Evolutionary conservation across 129 eudicot genomes (phyloP).

Genomic region (Saposhnikovia divaricata): DNA sequence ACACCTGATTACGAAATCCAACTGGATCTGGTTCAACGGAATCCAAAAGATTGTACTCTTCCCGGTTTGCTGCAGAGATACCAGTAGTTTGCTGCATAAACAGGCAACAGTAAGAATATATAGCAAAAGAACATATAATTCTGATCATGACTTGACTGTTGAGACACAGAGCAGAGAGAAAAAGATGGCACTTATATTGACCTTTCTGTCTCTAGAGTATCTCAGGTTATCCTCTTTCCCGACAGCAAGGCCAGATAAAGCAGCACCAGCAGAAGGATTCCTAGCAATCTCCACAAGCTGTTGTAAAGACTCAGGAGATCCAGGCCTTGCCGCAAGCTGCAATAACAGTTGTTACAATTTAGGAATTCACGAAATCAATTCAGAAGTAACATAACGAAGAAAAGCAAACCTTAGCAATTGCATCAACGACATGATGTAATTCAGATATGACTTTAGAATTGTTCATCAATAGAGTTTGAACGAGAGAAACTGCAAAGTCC

Average conservation of each 20-base stretch:
- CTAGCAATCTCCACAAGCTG: constrained; percentile 75
- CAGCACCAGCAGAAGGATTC: constrained; percentile 38
- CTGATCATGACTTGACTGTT: background rate
- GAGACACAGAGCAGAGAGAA: background rate
- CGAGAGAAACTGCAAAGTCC: constrained; percentile 72
- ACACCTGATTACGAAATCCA: constrained; percentile 71
- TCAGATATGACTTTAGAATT: constrained; percentile 75
- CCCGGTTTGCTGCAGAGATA: constrained; percentile 45
- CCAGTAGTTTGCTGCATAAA: constrained; percentile 17
- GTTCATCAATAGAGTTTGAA: constrained; percentile 57
- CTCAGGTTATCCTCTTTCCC: constrained; percentile 54
- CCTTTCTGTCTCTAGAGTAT: constrained; percentile 75
- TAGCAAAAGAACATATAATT: background rate
- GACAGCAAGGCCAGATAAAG: constrained; percentile 24
- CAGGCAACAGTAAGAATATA: background rate
- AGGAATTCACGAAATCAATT: background rate
- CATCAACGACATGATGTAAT: constrained; percentile 83
- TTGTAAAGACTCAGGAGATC: constrained; percentile 83
- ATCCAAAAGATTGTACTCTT: constrained; percentile 41
- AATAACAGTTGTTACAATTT: background rate
- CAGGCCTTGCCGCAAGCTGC: constrained; percentile 95
- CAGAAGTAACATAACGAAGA: background rate
- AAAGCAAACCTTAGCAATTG: constrained; percentile 62
- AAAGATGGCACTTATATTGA: constrained; percentile 10
- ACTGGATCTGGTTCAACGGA: constrained; percentile 61